Base-by-base conservation (phyloP, 192 early-diverging fungal genomes). In the Podila minutissima region DNA sequence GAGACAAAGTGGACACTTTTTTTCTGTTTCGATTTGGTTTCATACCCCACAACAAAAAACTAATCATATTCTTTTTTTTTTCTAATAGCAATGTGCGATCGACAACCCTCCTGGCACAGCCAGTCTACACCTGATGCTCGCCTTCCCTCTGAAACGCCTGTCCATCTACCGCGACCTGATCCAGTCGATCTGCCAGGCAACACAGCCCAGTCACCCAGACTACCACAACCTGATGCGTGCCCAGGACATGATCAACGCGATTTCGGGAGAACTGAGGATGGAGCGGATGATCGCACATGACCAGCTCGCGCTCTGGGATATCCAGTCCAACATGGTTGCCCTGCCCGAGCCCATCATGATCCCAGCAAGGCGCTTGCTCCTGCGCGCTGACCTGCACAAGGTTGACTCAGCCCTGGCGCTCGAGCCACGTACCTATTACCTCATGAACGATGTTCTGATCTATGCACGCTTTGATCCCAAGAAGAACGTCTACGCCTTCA, bases 381-480 rank as follows among this genome's bases (percentile, higher is more conserved):
- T 81, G 26, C 67, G 71, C 37, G 77, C 77, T 4, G 77, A 81
- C 38, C 19, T 81, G 53, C 77, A 81, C 29, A 81, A 73, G 63
- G 67, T 72, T 35, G 77, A 81, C 71, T 72, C 77, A 15, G 53
- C 77, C 10, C 32, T 81, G 15, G 33, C 60, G 17, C 55, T 81
- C 4, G 77, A 81, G 58, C 77, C 77, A 9, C 33, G 77, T 33
- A 81, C 71, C 4, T 81, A 81, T 33, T 73, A 65, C 28, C 49
- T 81, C 7, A 73, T 81, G 77, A 81, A 81, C 49, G 77, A 81
- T 61, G 71, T 81, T 15, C 57, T 81, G 13, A 9, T 81, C 13
- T 81, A 81, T 29, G 66, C 77, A 51, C 71, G 77, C 37, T 81
- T 73, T 63, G 77, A 81, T 60, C 77, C 77, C 48, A 81, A 81